A percentile compares a stretch with the other conserved stretches of the same genome.
These are phyloP conservation scores for Globisporangium cederbergense DNA, from an alignment of 352 stramenopile genomes.

Conservation along the genomic window DNA sequence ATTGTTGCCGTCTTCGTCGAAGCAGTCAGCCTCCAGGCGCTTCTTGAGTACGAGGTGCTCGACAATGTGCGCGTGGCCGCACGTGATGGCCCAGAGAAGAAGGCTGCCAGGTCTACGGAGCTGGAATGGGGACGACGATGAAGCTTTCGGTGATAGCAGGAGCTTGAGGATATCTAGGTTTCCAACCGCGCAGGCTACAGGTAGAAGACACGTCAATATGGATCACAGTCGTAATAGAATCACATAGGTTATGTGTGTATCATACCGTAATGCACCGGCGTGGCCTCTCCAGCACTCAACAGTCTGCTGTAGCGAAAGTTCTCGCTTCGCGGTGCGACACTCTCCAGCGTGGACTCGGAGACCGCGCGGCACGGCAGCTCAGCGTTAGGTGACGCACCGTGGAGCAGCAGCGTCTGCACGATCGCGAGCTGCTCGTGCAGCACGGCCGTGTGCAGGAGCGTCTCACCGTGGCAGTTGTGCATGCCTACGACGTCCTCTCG, in stretches of 20 bases:
- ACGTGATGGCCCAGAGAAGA: conserved; percentile 64
- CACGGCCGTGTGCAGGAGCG: conserved; percentile 61
- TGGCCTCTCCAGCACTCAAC: conserved; percentile 50
- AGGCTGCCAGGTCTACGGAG: conserved; percentile 41
- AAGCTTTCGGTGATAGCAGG: conserved; percentile 25
- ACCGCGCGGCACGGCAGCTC: conserved; percentile 25
- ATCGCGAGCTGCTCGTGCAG: conserved; percentile 48
- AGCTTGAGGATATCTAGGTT: conserved; percentile 65
- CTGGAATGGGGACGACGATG: conserved; percentile 14
- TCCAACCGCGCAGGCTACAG: conserved; percentile 37
- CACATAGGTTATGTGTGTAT: too few relatives aligned
- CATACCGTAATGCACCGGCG: conserved; percentile 60
- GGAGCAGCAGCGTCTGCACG: conserved; percentile 47
- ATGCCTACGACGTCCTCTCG: neutral
- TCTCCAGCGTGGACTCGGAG: conserved; percentile 39
- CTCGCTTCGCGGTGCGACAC: conserved; percentile 39
- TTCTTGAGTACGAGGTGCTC: conserved; percentile 49
- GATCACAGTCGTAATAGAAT: neutral
- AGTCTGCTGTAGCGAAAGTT: conserved; percentile 62
- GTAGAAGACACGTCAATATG: neutral
- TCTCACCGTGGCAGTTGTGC: conserved; percentile 57
- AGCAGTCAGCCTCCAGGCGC: conserved; percentile 46
- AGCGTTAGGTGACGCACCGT: conserved; percentile 38
- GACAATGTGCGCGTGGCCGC: conserved; percentile 32
- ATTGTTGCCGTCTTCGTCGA: conserved; percentile 76